Evolutionary conservation across 192 early-diverging fungal genomes (phyloP), one percentile per base, ranked within the genome.

Genomic region (Linderina pennispora): DNA sequence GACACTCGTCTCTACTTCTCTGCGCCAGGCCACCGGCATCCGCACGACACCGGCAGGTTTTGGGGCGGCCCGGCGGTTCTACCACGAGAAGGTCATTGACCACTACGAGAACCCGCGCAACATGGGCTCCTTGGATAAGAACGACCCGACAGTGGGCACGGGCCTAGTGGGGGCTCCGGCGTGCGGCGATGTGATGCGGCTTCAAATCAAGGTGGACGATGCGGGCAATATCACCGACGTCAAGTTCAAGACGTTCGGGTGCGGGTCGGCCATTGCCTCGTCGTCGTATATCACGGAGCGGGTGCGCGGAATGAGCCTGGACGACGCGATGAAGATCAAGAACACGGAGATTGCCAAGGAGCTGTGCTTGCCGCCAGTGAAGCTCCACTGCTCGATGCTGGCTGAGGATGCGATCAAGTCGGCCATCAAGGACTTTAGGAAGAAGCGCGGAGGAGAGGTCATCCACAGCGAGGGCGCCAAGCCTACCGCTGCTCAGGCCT

Each of bases 391-490:
- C 73, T 96, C 92, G 8, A 98, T 98, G 95, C 82, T 98, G 23
- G 95, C 95, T 25, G 95, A 98, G 63, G 95, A 98, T 65, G 95
- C 95, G 39, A 98, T 98, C 75, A 96, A 96, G 75, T 89, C 87
- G 18, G 95, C 95, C n/a, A 90, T 98, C 45, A 91, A 88, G 59
- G 93, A 98, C 74, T 98, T 90, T 72, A 77, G 93, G 58, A 81
- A 71, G 36, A 98, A 98, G 76, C 80, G 87, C 17, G 62, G 57
- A 17, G 76, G 70, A 28, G 45, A 53, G 14, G 13, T 66, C 23
- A n/a, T 62, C 38, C 32, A 61, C 34, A 34, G 43, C 40, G 34
- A 16, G 1, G 34, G 19, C 24, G 55, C 55, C 5, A 43, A 31
- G 28, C 28, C 42, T 10, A 7, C 54, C n/a, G 11, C 54, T 15